These are phyloP conservation scores for Leucosporidium creatinivorum DNA, from an alignment of 768 basidiomycete genomes.

Conservation along the genomic window DNA sequence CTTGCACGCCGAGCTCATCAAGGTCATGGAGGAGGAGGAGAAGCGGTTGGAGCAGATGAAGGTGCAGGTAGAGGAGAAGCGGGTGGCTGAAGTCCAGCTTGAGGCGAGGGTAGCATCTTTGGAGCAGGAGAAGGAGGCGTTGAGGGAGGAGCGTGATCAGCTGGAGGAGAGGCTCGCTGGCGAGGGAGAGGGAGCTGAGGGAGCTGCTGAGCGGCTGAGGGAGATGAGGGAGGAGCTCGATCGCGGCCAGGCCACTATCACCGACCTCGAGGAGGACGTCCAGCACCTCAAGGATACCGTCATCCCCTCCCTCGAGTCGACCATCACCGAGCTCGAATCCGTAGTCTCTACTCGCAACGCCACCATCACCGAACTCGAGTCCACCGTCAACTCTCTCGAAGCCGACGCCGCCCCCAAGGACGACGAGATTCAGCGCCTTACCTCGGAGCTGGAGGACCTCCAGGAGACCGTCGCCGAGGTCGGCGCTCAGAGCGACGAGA, in stretches of 20 bases:
- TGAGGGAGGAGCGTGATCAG: conserved; percentile 4
- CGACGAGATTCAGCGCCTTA: not conserved
- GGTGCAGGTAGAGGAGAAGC: conserved; percentile 4
- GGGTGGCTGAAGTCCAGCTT: conserved; percentile 4
- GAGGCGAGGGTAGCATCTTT: not conserved
- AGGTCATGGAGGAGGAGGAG: conserved; percentile 36
- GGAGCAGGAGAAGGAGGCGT: not conserved
- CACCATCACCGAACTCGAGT: too few species aligned
- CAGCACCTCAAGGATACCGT: too few species aligned
- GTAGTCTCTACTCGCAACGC: too few species aligned
- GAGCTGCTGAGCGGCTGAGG: not conserved
- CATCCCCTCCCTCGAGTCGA: too few species aligned
- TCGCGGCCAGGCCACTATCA: not conserved
- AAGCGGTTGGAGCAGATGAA: conserved; percentile 24
- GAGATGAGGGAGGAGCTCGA: not conserved
- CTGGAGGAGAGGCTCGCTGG: conserved; percentile 4
- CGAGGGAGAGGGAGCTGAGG: not conserved
- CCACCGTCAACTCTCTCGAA: not conserved
- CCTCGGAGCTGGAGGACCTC: conserved; percentile 13
- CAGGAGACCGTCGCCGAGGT: not conserved
- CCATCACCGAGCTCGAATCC: too few species aligned
- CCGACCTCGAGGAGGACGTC: too few species aligned
- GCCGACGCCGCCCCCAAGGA: not conserved
- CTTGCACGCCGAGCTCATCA: conserved; percentile 35
- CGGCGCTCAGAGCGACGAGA: conserved; percentile 3